These are phyloP conservation scores for Tirmania nivea DNA, from an alignment of 495 filamentous ascomycete genomes.

Conservation along the genomic window DNA sequence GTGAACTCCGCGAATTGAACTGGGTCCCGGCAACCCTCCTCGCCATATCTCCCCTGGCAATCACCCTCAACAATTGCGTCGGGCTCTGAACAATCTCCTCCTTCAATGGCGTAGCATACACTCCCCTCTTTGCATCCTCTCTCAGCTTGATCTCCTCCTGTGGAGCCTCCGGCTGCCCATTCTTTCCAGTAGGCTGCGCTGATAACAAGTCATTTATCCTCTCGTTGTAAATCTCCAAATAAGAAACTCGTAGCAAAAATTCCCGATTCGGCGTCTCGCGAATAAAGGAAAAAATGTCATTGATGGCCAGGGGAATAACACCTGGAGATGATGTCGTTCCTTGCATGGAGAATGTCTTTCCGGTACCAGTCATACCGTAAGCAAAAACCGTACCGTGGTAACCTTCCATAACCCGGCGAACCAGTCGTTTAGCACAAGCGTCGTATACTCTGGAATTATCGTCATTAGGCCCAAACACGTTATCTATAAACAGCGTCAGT, in stretches of 20 bases:
- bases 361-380: slow-evolving; percentile 97
- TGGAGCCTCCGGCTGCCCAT: slow-evolving; percentile 20
- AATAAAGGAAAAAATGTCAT: slow-evolving; percentile 97
- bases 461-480: slow-evolving; percentile 81
- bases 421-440: slow-evolving; percentile 73
- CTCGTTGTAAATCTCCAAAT: slow-evolving; percentile 97
- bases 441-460: slow-evolving; percentile 91
- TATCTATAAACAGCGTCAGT: slow-evolving; percentile 35
- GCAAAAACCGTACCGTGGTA: slow-evolving; percentile 98
- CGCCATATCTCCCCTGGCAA: slow-evolving; percentile 81
- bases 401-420: slow-evolving; percentile 93
- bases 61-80: slow-evolving; percentile 82
- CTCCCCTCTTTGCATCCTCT: slow-evolving; percentile 86
- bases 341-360: slow-evolving; percentile 98
- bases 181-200: slow-evolving; percentile 31
- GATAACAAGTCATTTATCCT: slow-evolving; percentile 86
- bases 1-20: slow-evolving; percentile 86
- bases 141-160: slow-evolving; percentile 88
- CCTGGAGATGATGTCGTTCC: slow-evolving; percentile 91
- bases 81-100: slow-evolving; percentile 98
- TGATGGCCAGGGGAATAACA: slow-evolving; percentile 91
- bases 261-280: slow-evolving; percentile 87
- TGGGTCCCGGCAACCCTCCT: slow-evolving; percentile 80
- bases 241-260: slow-evolving; percentile 89
- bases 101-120: slow-evolving; percentile 88